Conservation (phyloP, 805 yeast species). For the Zygotorulaspora chibaensis region DNA sequence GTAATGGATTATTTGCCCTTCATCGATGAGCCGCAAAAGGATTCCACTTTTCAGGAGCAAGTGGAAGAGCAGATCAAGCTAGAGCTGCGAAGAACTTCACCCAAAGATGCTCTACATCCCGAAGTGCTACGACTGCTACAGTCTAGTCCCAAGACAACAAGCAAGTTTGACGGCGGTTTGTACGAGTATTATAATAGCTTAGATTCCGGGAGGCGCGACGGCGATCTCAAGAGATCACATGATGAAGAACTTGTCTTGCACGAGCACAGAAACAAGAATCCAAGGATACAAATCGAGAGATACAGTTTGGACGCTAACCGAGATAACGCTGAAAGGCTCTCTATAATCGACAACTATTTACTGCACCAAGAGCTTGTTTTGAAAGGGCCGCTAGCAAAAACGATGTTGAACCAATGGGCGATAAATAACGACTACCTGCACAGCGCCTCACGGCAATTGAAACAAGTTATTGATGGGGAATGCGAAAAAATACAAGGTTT, state of each 20-base stretch:
- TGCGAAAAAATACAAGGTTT: constrained; percentile 42
- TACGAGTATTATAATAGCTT: not conserved
- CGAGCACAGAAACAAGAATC: constrained; percentile 9
- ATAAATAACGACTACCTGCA: constrained; percentile 35
- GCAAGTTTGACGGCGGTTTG: not conserved
- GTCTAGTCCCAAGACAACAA: not conserved
- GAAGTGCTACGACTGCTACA: constrained; percentile 9
- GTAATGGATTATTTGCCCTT: constrained; percentile 21
- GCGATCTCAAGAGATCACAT: constrained; percentile 5
- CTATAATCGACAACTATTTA: constrained; percentile 28
- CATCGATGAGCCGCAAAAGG: constrained; percentile 4
- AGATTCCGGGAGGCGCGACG: not conserved
- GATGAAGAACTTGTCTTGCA: constrained; percentile 11
- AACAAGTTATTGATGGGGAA: constrained; percentile 36
- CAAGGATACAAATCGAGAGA: constrained; percentile 33
- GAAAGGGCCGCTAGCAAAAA: constrained; percentile 33
- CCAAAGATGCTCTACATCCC: constrained; percentile 14
- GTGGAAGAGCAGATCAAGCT: constrained; percentile 15
- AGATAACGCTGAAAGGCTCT: constrained; percentile 20
- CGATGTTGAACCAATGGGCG: constrained; percentile 38
- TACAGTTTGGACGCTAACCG: constrained; percentile 23
- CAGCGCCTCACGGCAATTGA: constrained; percentile 29
- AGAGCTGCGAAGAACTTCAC: constrained; percentile 29
- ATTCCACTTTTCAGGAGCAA: not conserved
- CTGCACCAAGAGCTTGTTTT: constrained; percentile 38